phyloP scores from a whole-genome alignment of 2,329 filamentous ascomycete genomes.

The Blastomyces gilchristii region DNA sequence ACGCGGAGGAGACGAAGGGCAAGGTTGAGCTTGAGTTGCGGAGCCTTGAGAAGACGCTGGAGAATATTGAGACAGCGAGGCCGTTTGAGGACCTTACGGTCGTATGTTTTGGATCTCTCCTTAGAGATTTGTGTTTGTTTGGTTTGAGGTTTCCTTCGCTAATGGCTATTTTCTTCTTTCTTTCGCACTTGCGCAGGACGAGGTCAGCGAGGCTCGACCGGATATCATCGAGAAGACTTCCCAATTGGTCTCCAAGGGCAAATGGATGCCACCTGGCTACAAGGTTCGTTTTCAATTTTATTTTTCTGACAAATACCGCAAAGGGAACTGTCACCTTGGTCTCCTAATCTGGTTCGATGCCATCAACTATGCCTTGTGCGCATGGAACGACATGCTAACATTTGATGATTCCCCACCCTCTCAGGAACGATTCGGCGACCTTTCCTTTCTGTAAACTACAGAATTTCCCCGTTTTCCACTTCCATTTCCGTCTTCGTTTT shows the following conservation, averaged over 20 bases:
- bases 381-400: neutral
- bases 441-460: constrained; percentile 71
- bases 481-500: neutral
- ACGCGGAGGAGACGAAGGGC: constrained; percentile 90
- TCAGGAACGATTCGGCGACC: constrained; percentile 99
- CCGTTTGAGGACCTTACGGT: constrained; percentile 97
- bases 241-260: constrained; percentile 91
- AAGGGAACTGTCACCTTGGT: neutral
- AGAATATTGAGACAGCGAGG: constrained; percentile 93
- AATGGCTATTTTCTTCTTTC: neutral
- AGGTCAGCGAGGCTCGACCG: constrained; percentile 84
- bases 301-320: neutral
- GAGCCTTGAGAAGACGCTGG: constrained; percentile 86
- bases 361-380: neutral
- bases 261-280: constrained; percentile 97
- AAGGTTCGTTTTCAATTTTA: constrained; percentile 57
- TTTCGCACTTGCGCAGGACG: constrained; percentile 53
- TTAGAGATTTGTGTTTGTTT: neutral
- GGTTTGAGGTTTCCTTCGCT: neutral
- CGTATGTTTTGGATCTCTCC: constrained; percentile 50
- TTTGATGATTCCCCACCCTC: constrained; percentile 19
- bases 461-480: neutral
- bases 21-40: constrained; percentile 91
- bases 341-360: too few relatives aligned
- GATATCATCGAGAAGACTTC: constrained; percentile 96